Evolutionary conservation across 306 rosid genomes (phyloP), one percentile per base, ranked within the genome.

Genomic region (Medicago lupulina): DNA sequence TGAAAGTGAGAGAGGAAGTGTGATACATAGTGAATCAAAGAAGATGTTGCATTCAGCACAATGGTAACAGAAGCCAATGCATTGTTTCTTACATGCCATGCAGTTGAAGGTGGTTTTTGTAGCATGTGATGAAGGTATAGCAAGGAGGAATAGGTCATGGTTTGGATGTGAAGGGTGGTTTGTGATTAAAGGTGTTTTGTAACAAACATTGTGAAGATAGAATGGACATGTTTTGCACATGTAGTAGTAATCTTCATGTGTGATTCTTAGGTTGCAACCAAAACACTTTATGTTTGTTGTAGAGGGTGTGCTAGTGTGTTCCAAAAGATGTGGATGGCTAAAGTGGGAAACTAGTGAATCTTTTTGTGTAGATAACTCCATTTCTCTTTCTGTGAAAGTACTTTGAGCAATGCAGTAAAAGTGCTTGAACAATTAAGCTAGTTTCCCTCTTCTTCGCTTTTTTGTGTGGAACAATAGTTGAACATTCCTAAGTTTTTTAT

Each of bases 311-410:
- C 79, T 83, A 17, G 47, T 71, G 14, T 25, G 54, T 76, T 79
- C 79, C 60, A 87, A 23, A 28, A 86, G 80, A 77, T 87, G 92
- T 68, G 86, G 88, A 62, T 90, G 96, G 82, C 89, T 86, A 51
- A 90, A 87, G 81, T 90, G 96, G 63, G 71, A 51, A 72, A 83
- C 69, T 31, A n/a, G 71, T 59, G 73, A 80, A 66, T 78, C 62
- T 61, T 55, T 76, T 14, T 76, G 53, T 10, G 43, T 6, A 69
- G 72, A 76, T 71, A 87, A 85, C 80, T 31, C 21, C 43, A 31
- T 15, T 59, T 75, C 47, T 40, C 36, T 41, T 67, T 67, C 70
- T 17, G 67, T 39, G 47, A 43, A 40, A 67, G 63, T 41, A 55
- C 9, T 51, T 67, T 3, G 28, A 34, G 46, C 21, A 47, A 47